Percentiles rank a stretch among this genome's conserved stretches.
Evolutionary conservation across 2,329 filamentous ascomycete species (phyloP).

Genomic region (Cytospora mali): DNA sequence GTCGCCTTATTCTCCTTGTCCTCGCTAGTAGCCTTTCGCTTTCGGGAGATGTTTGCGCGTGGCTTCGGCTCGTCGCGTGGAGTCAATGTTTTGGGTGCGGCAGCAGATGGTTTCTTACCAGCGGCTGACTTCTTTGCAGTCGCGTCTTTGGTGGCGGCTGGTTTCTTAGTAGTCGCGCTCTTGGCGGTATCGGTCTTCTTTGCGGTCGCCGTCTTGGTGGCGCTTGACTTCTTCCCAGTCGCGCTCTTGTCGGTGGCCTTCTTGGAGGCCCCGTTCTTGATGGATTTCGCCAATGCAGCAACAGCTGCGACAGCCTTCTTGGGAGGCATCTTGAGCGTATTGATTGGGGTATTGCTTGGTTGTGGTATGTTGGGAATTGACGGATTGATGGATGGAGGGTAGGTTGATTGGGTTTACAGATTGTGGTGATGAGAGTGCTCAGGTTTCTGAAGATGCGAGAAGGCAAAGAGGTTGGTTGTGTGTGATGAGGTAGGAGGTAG

Average conservation of each 20-base stretch:
- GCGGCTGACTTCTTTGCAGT: background rate
- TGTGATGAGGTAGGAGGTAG: constrained; percentile 20
- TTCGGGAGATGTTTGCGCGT: constrained; percentile 32
- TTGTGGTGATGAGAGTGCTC: background rate
- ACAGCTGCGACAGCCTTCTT: constrained; percentile 27
- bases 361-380: background rate
- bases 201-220: constrained; percentile 9
- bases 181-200: constrained; percentile 28
- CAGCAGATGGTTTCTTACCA: constrained; percentile 23
- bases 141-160: background rate
- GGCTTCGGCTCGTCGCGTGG: constrained; percentile 31
- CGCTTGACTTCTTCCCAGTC: constrained; percentile 17
- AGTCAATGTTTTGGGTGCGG: constrained; percentile 10
- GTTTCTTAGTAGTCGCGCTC: background rate
- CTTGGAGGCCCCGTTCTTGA: constrained; percentile 29
- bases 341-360: background rate
- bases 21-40: constrained; percentile 52
- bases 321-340: constrained; percentile 14
- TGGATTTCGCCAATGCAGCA: constrained; percentile 26
- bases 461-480: constrained; percentile 5
- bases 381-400: too few relatives aligned
- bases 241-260: constrained; percentile 1
- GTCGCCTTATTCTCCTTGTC: constrained; percentile 4
- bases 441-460: background rate
- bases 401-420: too few relatives aligned